Evolutionary conservation across 768 basidiomycete species (phyloP), one percentile per base, ranked within the genome.

Genomic region (Kwoniella sp.): DNA sequence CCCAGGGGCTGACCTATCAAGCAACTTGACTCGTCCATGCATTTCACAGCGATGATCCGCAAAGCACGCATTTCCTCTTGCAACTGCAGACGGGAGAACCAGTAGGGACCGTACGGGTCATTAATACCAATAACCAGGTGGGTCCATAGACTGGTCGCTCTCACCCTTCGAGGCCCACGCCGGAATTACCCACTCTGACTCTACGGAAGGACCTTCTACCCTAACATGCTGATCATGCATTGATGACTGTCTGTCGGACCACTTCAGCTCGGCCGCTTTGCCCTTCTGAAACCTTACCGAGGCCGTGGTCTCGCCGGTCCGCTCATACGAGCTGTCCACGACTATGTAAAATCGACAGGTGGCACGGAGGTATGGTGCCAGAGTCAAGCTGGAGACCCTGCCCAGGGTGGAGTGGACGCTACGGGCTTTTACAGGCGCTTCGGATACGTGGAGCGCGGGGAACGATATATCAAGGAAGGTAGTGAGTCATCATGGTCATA

Each of bases 61-160:
- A 41, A 17, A 67, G 65, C 30, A 67, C 69, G 11, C 69, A 70
- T 57, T 70, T 70, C 56, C 28, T 70, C 20, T 25, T 70, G 23
- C 12, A 54, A 1, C 12, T 38, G 1, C 47, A 62, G 1, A 48
- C 47, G 0, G 58, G 54, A 2, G 31, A 66, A 31, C 30, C 61
- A 1, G 58, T 57, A 23, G 69, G 69, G 0, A 70, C 69, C 1
- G 34, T 64, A 22, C 55, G 69, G 7, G 63, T 70, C 17, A 41
- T 55, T 23, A 37, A 63, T 38, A 13, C 29, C 15, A 67, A 60
- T 2, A 58, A 58, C 22, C 55, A 70, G 47, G 69, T 70, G 22
- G 8, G 61, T 67, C 26, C 15, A 17, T 9, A 9, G n/a, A n/a
- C n/a, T n/a, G n/a, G n/a, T n/a, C n/a, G n/a, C n/a, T n/a, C n/a